Conservation (phyloP, 2,329 filamentous ascomycete genomes). For the Epichloe sibirici region DNA sequence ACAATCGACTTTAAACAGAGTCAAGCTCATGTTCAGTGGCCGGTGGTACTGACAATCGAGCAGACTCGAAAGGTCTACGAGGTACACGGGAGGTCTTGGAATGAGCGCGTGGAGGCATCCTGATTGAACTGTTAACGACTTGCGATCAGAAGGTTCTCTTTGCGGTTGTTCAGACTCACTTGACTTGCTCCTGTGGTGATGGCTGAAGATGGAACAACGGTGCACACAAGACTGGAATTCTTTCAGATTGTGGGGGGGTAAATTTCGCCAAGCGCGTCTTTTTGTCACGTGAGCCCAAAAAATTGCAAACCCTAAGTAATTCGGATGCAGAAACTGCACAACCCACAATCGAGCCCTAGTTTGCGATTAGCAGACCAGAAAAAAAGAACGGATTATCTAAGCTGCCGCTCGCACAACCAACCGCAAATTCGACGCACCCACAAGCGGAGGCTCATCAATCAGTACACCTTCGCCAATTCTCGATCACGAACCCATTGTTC, state of each 20-base stretch:
- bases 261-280: conserved; percentile 11
- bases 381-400: conserved; percentile 25
- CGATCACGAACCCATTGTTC: conserved; percentile 27
- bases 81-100: conserved; percentile 99
- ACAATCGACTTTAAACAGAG: conserved; percentile 91
- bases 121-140: conserved; percentile 16
- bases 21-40: conserved; percentile 97
- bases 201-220: conserved; percentile 21
- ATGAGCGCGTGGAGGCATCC: conserved; percentile 52
- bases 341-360: conserved; percentile 22
- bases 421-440: conserved; percentile 25
- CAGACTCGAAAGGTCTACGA: conserved; percentile 96
- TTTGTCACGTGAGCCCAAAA: conserved; percentile 15
- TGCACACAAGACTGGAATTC: conserved; percentile 17
- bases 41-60: conserved; percentile 95
- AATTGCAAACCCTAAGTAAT: conserved; percentile 21
- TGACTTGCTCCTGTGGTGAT: conserved; percentile 27
- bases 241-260: conserved; percentile 21
- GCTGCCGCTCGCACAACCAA: conserved; percentile 24
- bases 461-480: conserved; percentile 26
- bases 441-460: conserved; percentile 19
- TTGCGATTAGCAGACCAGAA: conserved; percentile 2
- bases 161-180: conserved; percentile 19
- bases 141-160: background rate
- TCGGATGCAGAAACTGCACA: conserved; percentile 6